These are phyloP conservation scores for Trypanosoma avium DNA, from an alignment of 208 protist genomes.

Conservation along the genomic window DNA sequence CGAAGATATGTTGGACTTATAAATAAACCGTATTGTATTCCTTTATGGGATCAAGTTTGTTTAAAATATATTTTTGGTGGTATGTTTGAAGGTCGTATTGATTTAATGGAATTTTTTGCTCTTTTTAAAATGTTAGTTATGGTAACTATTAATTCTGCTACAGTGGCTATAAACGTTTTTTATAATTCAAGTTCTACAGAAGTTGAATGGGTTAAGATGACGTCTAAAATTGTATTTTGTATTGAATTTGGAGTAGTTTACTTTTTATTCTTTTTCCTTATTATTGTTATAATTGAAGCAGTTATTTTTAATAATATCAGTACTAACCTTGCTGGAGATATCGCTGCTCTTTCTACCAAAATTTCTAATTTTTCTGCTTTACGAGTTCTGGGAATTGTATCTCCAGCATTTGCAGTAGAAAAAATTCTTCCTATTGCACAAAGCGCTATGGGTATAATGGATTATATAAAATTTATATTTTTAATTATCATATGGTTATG, in stretches of 20 bases:
- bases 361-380: conserved; percentile 29
- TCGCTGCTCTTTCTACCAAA: conserved; percentile 21
- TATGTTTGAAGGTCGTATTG: conserved; percentile 26
- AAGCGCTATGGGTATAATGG: conserved; percentile 4
- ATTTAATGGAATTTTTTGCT: conserved; percentile 25
- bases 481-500: conserved; percentile 22
- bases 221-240: conserved; percentile 23
- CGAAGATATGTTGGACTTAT: conserved; percentile 3
- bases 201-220: conserved; percentile 7
- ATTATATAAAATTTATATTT: conserved; percentile 17
- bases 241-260: conserved; percentile 31
- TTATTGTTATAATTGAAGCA: conserved; percentile 25
- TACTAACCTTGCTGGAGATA: conserved; percentile 29
- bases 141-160: conserved; percentile 23
- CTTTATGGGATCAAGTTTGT: conserved; percentile 37
- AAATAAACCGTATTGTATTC: conserved; percentile 25
- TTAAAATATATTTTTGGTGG: conserved; percentile 29
- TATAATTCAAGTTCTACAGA: not conserved
- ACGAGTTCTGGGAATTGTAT: conserved; percentile 23
- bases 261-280: conserved; percentile 18
- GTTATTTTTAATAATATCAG: conserved; percentile 23
- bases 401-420: conserved; percentile 20
- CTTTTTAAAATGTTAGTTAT: conserved; percentile 16
- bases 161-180: conserved; percentile 34
- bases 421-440: conserved; percentile 27